phyloP scores from a whole-genome alignment of 2,329 filamentous ascomycete species.

The Orbilia oligospora region DNA sequence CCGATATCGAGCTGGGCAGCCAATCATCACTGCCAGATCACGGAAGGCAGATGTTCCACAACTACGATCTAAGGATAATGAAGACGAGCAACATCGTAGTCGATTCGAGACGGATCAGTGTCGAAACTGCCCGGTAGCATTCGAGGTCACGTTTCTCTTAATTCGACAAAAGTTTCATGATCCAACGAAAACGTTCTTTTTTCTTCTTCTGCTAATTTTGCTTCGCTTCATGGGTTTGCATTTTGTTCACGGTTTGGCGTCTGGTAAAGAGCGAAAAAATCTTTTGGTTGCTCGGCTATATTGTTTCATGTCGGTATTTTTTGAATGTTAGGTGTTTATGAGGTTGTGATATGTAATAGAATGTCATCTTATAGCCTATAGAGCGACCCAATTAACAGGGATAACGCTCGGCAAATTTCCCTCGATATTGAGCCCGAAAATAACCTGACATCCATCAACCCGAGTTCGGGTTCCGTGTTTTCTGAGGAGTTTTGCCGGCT shows the following conservation, averaged over 20 bases:
- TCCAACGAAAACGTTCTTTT: slow-evolving; percentile 15
- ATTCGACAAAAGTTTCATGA: slow-evolving; percentile 10
- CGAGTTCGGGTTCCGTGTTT: neutral
- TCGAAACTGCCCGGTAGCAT: slow-evolving; percentile 23
- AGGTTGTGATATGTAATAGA: slow-evolving; percentile 29
- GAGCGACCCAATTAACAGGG: slow-evolving; percentile 23
- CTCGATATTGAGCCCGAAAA: slow-evolving; percentile 6
- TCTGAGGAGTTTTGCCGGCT: slow-evolving; percentile 19
- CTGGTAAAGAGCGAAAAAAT: slow-evolving; percentile 2
- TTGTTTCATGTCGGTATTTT: slow-evolving; percentile 36
- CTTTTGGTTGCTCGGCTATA: slow-evolving; percentile 36
- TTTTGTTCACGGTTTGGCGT: slow-evolving; percentile 32
- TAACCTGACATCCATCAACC: slow-evolving; percentile 17
- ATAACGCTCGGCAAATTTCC: slow-evolving; percentile 15
- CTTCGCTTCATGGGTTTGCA: slow-evolving; percentile 22
- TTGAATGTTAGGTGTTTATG: slow-evolving; percentile 16
- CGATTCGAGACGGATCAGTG: slow-evolving; percentile 49
- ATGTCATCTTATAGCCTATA: slow-evolving; percentile 31
- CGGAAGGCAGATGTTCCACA: slow-evolving; percentile 31
- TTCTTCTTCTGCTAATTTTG: slow-evolving; percentile 5
- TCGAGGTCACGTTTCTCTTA: neutral
- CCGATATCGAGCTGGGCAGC: slow-evolving; percentile 38
- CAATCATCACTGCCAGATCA: slow-evolving; percentile 24
- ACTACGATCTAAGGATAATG: slow-evolving; percentile 47
- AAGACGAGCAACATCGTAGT: slow-evolving; percentile 48